Evolutionary conservation across 805 yeast species (phyloP), one percentile per base, ranked within the genome.

Genomic region (Wickerhamiella galacta): DNA sequence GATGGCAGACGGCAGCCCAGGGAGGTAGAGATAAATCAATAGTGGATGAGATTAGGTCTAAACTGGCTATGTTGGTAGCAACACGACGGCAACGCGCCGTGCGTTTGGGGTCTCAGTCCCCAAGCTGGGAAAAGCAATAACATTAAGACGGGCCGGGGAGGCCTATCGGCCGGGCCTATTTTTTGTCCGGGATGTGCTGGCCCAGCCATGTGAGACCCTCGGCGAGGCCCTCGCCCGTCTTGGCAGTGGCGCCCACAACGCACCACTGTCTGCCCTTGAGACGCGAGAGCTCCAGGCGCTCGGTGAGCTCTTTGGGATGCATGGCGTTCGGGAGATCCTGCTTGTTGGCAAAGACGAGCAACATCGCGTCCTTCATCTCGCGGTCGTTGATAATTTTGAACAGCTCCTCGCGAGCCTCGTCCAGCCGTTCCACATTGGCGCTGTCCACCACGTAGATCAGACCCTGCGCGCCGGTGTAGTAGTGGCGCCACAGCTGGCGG

Each of bases 401-500:
- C 45, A 85, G 61, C 52, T 82, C 94, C 41, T 63, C 68, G 43
- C 75, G 77, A 16, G 90, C 77, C 53, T 78, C 90, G 32, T 70
- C 73, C 44, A 85, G 58, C 48, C 95, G 65, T 20, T 63, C 68
- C 28, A 58, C 51, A 55, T 83, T 93, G 6, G 78, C 70, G 4
- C 82, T 68, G 56, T 85, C 96, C 39, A 85, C 76, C 35, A 85
- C 95, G 54, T 80, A 85, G 35, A 85, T 81, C 37, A 85, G 65
- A 7, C 93, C 94, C 51, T 82, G 78, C 4, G 95, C 81, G 24
- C 93, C 93, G 9, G 93, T 79, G 57, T 78, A 82, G 58, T 85
- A 85, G 52, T 85, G 95, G 56, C 95, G 72, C 95, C 96, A 85
- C 37, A 85, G 63, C 0, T 92, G 93, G 51, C 95, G 70, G 45